phyloP scores from a whole-genome alignment of 2,329 filamentous ascomycete genomes.

The Coniochaeta pulveracea region DNA sequence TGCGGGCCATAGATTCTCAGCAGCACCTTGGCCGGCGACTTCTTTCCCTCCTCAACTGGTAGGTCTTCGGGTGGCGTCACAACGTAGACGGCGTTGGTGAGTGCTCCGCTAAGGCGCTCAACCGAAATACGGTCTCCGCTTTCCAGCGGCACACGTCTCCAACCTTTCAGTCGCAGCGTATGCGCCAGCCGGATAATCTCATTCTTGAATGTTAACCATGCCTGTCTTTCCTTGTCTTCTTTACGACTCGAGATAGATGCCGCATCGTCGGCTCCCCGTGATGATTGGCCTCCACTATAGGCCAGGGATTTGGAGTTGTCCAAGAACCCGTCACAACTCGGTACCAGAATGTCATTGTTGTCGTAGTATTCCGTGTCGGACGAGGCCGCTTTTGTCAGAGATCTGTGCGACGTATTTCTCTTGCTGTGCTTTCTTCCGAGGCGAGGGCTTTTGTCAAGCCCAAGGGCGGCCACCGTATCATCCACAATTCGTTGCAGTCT shows the following conservation, averaged over 20 bases:
- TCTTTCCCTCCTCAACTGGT: slow-evolving; percentile 26
- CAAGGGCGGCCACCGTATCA: slow-evolving; percentile 46
- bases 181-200: slow-evolving; percentile 86
- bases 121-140: slow-evolving; percentile 58
- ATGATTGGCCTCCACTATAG: slow-evolving; percentile 49
- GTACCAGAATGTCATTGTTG: slow-evolving; percentile 71
- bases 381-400: slow-evolving; percentile 38
- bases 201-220: slow-evolving; percentile 80
- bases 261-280: slow-evolving; percentile 25
- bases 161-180: slow-evolving; percentile 82
- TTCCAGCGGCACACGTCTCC: slow-evolving; percentile 71
- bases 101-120: slow-evolving; percentile 72
- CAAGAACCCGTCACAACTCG: slow-evolving; percentile 70
- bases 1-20: slow-evolving; percentile 90
- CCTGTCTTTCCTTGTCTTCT: slow-evolving; percentile 57
- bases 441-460: slow-evolving; percentile 32
- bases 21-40: slow-evolving; percentile 56
- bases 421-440: slow-evolving; percentile 32
- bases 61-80: slow-evolving; percentile 68
- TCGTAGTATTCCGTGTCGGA: slow-evolving; percentile 83
- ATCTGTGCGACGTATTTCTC: slow-evolving; percentile 20
- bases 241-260: slow-evolving; percentile 27
- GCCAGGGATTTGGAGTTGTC: slow-evolving; percentile 86
- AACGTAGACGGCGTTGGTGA: slow-evolving; percentile 95
- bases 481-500: slow-evolving; percentile 71